Evolutionary conservation across 2,329 filamentous ascomycete species (phyloP).

Genomic region (Cercospora zeae-maydis): DNA sequence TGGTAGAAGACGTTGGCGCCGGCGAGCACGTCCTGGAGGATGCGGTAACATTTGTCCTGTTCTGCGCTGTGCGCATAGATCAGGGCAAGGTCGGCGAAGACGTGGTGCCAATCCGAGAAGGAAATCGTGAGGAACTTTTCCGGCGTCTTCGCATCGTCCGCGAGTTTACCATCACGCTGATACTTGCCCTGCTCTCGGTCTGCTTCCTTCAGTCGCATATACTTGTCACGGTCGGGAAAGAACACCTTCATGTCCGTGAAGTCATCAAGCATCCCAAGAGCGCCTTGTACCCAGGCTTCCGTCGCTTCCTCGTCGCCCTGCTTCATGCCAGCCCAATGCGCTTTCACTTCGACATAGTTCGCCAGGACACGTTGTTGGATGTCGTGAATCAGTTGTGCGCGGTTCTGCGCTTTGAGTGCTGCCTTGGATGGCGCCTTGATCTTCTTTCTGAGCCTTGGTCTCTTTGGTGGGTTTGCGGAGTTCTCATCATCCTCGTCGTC

Average conservation of each 20-base stretch:
- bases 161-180: conserved; percentile 9
- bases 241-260: conserved; percentile 59
- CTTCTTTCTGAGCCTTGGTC: conserved; percentile 21
- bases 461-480: conserved; percentile 10
- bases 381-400: conserved; percentile 20
- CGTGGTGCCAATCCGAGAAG: conserved; percentile 81
- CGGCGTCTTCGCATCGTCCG: conserved; percentile 42
- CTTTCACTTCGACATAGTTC: conserved; percentile 41
- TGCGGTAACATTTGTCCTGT: conserved; percentile 69
- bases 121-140: conserved; percentile 69
- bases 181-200: conserved; percentile 15
- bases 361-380: conserved; percentile 28
- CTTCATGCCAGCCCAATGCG: conserved; percentile 41
- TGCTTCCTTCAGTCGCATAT: conserved; percentile 47
- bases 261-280: conserved; percentile 56
- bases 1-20: conserved; percentile 81
- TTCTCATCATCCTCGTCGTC: conserved; percentile 12
- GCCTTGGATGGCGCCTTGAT: conserved; percentile 11
- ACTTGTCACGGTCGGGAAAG: conserved; percentile 52
- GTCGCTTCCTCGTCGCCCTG: conserved; percentile 48
- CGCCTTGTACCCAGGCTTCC: conserved; percentile 58
- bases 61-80: conserved; percentile 66
- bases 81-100: conserved; percentile 85
- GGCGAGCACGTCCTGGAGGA: conserved; percentile 68
- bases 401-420: conserved; percentile 14